Conservation (phyloP, 148 eudicot species). For the Tetragonia tetragonoides region DNA sequence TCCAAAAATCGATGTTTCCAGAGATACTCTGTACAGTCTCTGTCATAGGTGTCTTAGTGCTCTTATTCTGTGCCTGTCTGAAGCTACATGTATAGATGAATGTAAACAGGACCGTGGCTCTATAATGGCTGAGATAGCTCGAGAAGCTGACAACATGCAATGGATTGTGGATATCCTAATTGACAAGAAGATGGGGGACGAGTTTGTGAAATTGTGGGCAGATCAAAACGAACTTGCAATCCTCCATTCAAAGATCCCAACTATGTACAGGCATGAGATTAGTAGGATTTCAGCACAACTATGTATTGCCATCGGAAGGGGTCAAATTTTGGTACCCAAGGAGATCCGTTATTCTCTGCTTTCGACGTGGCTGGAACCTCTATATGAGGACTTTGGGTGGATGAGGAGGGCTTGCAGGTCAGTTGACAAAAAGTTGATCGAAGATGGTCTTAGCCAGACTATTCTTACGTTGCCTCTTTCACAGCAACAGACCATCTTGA, state of each 20-base stretch:
- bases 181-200: conserved; percentile 67
- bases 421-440: conserved; percentile 69
- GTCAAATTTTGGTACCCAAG: conserved; percentile 67
- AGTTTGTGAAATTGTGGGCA: conserved; percentile 83
- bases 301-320: conserved; percentile 81
- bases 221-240: conserved; percentile 79
- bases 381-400: conserved; percentile 88
- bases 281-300: conserved; percentile 86
- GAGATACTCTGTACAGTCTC: conserved; percentile 61
- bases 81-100: conserved; percentile 68
- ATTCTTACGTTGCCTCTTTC: conserved; percentile 74
- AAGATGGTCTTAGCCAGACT: conserved; percentile 83
- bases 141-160: conserved; percentile 90
- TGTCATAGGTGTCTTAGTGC: conserved; percentile 87
- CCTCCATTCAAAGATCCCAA: conserved; percentile 84
- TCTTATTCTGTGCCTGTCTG: conserved; percentile 72
- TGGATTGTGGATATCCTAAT: conserved; percentile 81
- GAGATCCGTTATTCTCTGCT: conserved; percentile 68
- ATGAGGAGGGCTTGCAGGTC: conserved; percentile 68
- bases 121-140: conserved; percentile 75
- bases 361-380: conserved; percentile 83
- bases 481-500: conserved; percentile 69
- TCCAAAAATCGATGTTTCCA: conserved; percentile 56
- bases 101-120: conserved; percentile 56
- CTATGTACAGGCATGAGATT: conserved; percentile 82